Evolutionary conservation across 345 rosid genomes (phyloP), one percentile per base, ranked within the genome.

Genomic region (Eucalyptus regnans): DNA sequence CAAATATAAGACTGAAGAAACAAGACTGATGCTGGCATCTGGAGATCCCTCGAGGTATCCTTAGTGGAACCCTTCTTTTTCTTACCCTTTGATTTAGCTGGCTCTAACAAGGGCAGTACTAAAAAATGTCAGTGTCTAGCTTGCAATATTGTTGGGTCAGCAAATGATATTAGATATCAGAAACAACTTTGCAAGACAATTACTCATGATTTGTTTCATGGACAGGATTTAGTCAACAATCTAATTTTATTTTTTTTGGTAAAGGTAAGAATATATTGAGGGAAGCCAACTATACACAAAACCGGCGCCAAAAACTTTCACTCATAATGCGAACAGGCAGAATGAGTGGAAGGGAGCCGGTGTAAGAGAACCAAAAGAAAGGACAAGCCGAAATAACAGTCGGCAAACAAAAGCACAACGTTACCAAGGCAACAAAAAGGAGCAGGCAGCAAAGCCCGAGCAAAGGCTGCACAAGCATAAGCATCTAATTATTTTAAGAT

Each of bases 71-170:
- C 99, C 91, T 91, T 95, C 89, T 92, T 93, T 90, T 95, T 98
- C 95, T 96, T 98, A 86, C 97, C 98, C 92, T 92, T 97, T 83
- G 92, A 76, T 91, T 97, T 96, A 91, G 93, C 99, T 98, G 94
- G 89, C 89, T 37, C 90, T 37, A 91, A 58, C 87, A 16, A 90
- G 48, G 31, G 86, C 31, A 90, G 89, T 49, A 81, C 50, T 52
- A 44, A 33, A 52, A 86, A 31, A 37, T 43, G n/a, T n/a, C 87
- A 86, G 62, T 25, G 58, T 1, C 1, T 50, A 33, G 58, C 49
- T 50, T 52, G 46, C 62, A 50, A 43, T 50, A 86, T 86, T 23
- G 29, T 33, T 27, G 52, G 29, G 46, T 33, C 10, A 1, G 27
- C 60, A 50, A 54, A 86, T 86, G 88, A 41, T 76, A 76, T 20